phyloP scores from a whole-genome alignment of 2,329 filamentous ascomycete species.

The Fusarium bulbicola region DNA sequence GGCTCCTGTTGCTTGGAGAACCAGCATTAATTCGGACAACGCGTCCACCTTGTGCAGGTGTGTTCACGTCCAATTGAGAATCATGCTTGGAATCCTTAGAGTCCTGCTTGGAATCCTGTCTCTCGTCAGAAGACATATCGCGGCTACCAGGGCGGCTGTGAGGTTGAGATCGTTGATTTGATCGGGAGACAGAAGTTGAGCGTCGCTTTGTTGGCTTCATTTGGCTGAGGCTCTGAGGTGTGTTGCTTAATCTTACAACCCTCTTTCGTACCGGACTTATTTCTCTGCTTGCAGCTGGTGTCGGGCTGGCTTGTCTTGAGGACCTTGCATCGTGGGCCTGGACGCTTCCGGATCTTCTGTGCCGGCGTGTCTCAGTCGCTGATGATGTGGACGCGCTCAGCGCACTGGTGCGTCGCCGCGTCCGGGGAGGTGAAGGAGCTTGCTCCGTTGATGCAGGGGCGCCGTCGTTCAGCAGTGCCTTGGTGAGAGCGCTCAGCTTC shows the following conservation, averaged over 20 bases:
- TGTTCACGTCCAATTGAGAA: constrained; percentile 58
- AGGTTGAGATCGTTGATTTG: constrained; percentile 45
- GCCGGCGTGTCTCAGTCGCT: constrained; percentile 55
- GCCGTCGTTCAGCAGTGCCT: constrained; percentile 78
- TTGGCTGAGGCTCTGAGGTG: constrained; percentile 56
- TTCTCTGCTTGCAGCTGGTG: constrained; percentile 53
- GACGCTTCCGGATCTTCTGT: constrained; percentile 58
- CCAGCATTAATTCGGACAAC: constrained; percentile 65
- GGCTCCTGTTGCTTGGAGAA: constrained; percentile 58
- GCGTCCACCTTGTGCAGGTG: constrained; percentile 60
- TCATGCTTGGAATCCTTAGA: constrained; percentile 37
- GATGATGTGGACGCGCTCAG: constrained; percentile 56
- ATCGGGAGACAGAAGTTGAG: constrained; percentile 60
- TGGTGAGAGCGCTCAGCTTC: constrained; percentile 93
- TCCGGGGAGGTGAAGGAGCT: constrained; percentile 56
- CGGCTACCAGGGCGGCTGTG: constrained; percentile 52
- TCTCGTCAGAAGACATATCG: constrained; percentile 55
- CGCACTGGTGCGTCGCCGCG: constrained; percentile 60
- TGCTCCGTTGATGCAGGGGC: constrained; percentile 56
- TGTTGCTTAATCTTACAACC: constrained; percentile 65
- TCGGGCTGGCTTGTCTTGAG: constrained; percentile 55
- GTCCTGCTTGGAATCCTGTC: constrained; percentile 42
- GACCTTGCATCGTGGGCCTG: constrained; percentile 51
- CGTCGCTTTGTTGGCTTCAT: constrained; percentile 55
- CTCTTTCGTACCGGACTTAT: constrained; percentile 64